Evolutionary conservation across 2,329 filamentous ascomycete genomes (phyloP).

Genomic region (Aureobasidium sp.): DNA sequence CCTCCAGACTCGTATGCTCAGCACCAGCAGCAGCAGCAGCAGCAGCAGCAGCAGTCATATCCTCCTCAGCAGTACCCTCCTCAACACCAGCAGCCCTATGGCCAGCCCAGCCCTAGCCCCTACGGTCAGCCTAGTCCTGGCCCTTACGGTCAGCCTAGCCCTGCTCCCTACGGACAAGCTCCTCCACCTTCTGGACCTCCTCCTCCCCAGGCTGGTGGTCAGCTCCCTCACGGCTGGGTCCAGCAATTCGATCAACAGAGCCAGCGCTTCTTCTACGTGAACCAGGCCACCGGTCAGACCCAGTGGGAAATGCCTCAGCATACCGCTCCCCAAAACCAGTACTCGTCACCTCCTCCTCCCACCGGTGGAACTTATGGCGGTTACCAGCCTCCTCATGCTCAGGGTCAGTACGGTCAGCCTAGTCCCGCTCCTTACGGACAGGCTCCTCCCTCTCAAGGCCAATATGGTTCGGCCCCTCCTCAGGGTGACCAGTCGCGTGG

Average conservation of each 20-base stretch:
- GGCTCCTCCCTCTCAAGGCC: neutral
- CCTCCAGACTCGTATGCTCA: constrained; percentile 17
- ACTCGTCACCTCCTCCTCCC: constrained; percentile 1
- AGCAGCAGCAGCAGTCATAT: constrained; percentile 22
- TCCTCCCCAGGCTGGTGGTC: constrained; percentile 30
- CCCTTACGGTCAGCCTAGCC: constrained; percentile 18
- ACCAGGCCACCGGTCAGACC: constrained; percentile 50
- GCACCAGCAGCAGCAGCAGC: constrained; percentile 24
- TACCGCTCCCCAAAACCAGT: constrained; percentile 17
- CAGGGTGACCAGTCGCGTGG: constrained; percentile 5
- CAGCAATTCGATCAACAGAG: constrained; percentile 53
- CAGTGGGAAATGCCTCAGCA: constrained; percentile 54
- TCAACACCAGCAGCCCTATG: constrained; percentile 12
- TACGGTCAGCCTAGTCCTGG: constrained; percentile 12
- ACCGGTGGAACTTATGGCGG: constrained; percentile 11
- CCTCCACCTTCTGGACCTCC: constrained; percentile 24
- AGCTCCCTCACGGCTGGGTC: constrained; percentile 52
- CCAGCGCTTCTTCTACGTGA: constrained; percentile 57
- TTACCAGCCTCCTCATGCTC: constrained; percentile 22
- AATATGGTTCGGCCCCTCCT: neutral
- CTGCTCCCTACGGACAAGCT: constrained; percentile 18
- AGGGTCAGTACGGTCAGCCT: constrained; percentile 12
- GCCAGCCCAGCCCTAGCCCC: neutral
- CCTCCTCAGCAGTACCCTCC: constrained; percentile 21
- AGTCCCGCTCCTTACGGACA: neutral